These are phyloP conservation scores for Cladosporium halotolerans DNA, from an alignment of 2,329 filamentous ascomycete genomes.

Conservation along the genomic window DNA sequence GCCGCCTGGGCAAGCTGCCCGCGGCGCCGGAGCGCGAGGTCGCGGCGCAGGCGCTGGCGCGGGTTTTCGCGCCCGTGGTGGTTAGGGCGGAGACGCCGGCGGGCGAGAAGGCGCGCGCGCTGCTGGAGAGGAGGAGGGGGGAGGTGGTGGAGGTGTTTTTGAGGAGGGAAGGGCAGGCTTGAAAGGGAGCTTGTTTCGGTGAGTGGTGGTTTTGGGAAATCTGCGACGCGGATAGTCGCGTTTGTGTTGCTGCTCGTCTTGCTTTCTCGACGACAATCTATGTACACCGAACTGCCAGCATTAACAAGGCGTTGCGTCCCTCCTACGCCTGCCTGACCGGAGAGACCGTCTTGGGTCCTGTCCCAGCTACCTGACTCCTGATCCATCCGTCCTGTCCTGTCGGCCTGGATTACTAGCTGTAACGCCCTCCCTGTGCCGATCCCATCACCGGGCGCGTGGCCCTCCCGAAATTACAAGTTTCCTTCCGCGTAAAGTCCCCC, in stretches of 20 bases:
- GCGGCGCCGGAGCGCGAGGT: slow-evolving; percentile 50
- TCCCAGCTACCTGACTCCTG: too few species aligned
- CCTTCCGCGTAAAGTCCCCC: too few species aligned
- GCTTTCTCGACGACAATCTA: background rate
- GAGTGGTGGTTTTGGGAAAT: background rate
- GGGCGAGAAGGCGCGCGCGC: slow-evolving; percentile 54
- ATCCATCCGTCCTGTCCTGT: too few species aligned
- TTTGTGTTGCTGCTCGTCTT: background rate
- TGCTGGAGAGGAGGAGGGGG: slow-evolving; percentile 57
- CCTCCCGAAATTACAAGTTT: too few species aligned
- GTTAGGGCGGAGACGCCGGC: slow-evolving; percentile 46
- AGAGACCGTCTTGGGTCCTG: too few species aligned
- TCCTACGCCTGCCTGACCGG: too few species aligned
- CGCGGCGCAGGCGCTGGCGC: slow-evolving; percentile 57
- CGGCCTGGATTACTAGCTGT: too few species aligned
- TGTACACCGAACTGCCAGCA: background rate
- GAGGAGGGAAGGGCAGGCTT: slow-evolving; percentile 27
- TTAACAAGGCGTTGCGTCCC: too few species aligned
- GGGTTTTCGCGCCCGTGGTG: slow-evolving; percentile 58
- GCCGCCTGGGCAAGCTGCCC: slow-evolving; percentile 38
- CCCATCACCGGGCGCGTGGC: too few species aligned
- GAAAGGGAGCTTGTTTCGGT: background rate
- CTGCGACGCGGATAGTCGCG: too few species aligned
- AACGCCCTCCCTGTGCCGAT: too few species aligned
- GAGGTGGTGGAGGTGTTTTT: slow-evolving; percentile 67